These are phyloP conservation scores for Tetrapisispora phaffii DNA, from an alignment of 805 yeast genomes.

Conservation along the genomic window DNA sequence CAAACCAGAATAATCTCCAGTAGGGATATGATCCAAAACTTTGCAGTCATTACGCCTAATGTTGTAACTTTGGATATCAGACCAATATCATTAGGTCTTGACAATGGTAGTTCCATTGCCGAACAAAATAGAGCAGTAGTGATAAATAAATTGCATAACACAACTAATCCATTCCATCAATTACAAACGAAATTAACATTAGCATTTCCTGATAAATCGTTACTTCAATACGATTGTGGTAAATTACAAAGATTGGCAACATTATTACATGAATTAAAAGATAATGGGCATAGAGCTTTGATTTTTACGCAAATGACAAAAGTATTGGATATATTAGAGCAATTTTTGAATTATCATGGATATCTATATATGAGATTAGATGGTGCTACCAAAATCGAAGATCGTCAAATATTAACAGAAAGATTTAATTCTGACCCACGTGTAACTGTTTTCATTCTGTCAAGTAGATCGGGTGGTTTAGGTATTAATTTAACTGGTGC, in stretches of 20 bases:
- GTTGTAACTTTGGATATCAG: slow-evolving; percentile 70
- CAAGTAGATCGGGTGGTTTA: slow-evolving; percentile 95
- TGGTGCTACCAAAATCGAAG: slow-evolving; percentile 96
- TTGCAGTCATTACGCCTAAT: slow-evolving; percentile 79
- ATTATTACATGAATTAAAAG: slow-evolving; percentile 64
- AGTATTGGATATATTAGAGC: slow-evolving; percentile 86
- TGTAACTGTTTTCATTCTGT: slow-evolving; percentile 82
- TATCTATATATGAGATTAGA: slow-evolving; percentile 89
- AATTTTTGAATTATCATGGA: slow-evolving; percentile 88
- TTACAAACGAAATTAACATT: slow-evolving; percentile 80
- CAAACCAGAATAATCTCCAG: slow-evolving; percentile 33
- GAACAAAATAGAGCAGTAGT: slow-evolving; percentile 23
- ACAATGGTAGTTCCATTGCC: slow-evolving; percentile 18
- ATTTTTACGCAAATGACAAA: slow-evolving; percentile 98
- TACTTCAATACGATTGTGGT: slow-evolving; percentile 93
- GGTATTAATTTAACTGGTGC: slow-evolving; percentile 98
- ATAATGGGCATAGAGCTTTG: slow-evolving; percentile 85
- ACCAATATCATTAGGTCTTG: slow-evolving; percentile 27
- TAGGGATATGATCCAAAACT: slow-evolving; percentile 54
- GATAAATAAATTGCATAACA: slow-evolving; percentile 7
- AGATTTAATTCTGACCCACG: slow-evolving; percentile 78
- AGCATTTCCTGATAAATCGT: slow-evolving; percentile 91
- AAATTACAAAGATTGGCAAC: slow-evolving; percentile 78
- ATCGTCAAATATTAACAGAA: slow-evolving; percentile 88
- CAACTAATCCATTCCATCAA: slow-evolving; percentile 56